Evolutionary conservation across 208 protist genomes (phyloP).

Genomic region (Leptomonas pyrrhocoris): DNA sequence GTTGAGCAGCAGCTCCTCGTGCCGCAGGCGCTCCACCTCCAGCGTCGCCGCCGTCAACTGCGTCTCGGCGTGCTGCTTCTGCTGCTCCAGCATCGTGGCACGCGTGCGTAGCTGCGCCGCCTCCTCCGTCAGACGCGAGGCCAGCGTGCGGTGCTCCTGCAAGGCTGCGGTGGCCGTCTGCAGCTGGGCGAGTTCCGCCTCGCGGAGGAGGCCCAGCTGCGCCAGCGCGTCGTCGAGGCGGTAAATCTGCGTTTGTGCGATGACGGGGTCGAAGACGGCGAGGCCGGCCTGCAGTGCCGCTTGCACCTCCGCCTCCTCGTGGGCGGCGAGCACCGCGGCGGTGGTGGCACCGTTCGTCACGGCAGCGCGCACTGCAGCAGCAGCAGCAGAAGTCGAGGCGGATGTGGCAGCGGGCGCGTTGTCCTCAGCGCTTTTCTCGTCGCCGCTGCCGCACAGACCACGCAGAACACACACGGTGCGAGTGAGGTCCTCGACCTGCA

Average conservation of each 20-base stretch:
- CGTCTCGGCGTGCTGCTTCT: slow-evolving; percentile 28
- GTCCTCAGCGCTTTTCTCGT: neutral
- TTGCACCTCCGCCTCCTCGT: slow-evolving; percentile 44
- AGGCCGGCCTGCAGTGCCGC: slow-evolving; percentile 42
- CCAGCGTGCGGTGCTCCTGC: slow-evolving; percentile 40
- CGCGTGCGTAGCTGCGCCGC: slow-evolving; percentile 39
- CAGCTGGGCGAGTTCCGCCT: slow-evolving; percentile 63
- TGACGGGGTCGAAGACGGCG: slow-evolving; percentile 73
- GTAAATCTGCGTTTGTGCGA: slow-evolving; percentile 81
- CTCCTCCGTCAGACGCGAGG: slow-evolving; percentile 37
- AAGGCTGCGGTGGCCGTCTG: slow-evolving; percentile 44
- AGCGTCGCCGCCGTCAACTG: slow-evolving; percentile 30
- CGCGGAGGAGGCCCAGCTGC: slow-evolving; percentile 73
- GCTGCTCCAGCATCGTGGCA: slow-evolving; percentile 27
- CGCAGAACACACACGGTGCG: slow-evolving; percentile 55
- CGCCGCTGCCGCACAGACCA: slow-evolving; percentile 5
- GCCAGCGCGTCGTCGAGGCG: slow-evolving; percentile 86
- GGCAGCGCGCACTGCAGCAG: slow-evolving; percentile 2
- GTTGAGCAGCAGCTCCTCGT: slow-evolving; percentile 58
- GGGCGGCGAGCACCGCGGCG: slow-evolving; percentile 49
- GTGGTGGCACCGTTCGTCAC: slow-evolving; percentile 29
- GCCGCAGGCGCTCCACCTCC: slow-evolving; percentile 70
- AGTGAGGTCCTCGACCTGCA: slow-evolving; percentile 67
- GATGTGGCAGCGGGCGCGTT: neutral
- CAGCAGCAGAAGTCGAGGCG: neutral